These are phyloP conservation scores for Nelumbo lutea DNA, from an alignment of 164 flowering plant genomes.

Conservation along the genomic window DNA sequence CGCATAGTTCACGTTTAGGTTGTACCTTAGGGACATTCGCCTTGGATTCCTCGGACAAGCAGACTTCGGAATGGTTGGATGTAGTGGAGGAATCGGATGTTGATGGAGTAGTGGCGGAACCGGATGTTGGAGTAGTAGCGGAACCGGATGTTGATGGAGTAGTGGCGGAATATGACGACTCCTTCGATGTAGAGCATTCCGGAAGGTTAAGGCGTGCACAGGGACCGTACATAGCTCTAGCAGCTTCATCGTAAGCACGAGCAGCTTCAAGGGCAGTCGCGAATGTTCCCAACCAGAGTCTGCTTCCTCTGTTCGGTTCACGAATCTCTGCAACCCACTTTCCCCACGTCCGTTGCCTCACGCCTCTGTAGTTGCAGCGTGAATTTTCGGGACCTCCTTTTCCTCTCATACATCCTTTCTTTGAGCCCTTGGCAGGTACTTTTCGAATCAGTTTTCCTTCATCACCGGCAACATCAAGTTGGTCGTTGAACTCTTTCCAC, in stretches of 20 bases:
- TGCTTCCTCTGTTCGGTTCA: conserved; percentile 53
- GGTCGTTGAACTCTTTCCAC: conserved; percentile 55
- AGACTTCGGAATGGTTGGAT: conserved; percentile 11
- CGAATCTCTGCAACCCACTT: conserved; percentile 87
- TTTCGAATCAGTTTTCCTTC: conserved; percentile 24
- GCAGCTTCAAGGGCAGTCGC: conserved; percentile 54
- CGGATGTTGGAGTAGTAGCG: background rate
- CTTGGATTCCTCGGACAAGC: conserved; percentile 12
- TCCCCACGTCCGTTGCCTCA: conserved; percentile 88
- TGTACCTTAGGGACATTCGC: background rate
- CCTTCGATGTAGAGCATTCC: background rate
- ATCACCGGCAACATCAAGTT: conserved; percentile 17
- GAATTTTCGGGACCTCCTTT: conserved; percentile 82
- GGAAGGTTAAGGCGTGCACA: conserved; percentile 50
- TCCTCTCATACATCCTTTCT: conserved; percentile 86
- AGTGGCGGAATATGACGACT: background rate
- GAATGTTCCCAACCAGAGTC: conserved; percentile 64
- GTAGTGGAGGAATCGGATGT: conserved; percentile 11
- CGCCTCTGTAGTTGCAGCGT: conserved; percentile 61
- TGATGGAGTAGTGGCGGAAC: background rate
- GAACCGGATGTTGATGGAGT: background rate
- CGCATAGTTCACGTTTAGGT: conserved; percentile 5
- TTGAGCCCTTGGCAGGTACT: conserved; percentile 75
- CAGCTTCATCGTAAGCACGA: conserved; percentile 55
- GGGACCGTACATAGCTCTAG: conserved; percentile 51